These are phyloP conservation scores for Madurella fahalii DNA, from an alignment of 2,329 filamentous ascomycete genomes.

Conservation along the genomic window DNA sequence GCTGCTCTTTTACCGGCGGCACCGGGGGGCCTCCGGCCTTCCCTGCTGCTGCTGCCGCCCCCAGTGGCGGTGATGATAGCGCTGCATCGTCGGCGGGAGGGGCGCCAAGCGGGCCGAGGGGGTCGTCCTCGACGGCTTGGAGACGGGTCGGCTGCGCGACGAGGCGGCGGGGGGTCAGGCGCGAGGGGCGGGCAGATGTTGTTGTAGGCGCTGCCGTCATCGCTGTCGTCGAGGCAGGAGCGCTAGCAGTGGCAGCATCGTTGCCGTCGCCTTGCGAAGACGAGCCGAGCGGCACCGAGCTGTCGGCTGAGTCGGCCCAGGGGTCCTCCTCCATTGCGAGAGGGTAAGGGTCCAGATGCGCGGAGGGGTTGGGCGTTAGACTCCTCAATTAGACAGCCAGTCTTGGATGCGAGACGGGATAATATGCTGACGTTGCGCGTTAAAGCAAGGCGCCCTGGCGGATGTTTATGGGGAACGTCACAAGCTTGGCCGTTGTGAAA, in stretches of 20 bases:
- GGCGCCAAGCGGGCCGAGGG: constrained; percentile 72
- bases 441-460: neutral
- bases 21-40: constrained; percentile 51
- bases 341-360: neutral
- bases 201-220: constrained; percentile 14
- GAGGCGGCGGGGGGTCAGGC: constrained; percentile 55
- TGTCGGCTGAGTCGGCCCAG: constrained; percentile 46
- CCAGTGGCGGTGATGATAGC: neutral
- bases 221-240: neutral
- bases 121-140: constrained; percentile 70
- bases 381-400: neutral
- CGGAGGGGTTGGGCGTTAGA: neutral
- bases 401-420: neutral
- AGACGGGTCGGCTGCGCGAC: constrained; percentile 73
- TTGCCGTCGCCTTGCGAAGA: constrained; percentile 28
- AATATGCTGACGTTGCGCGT: neutral
- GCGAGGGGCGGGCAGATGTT: constrained; percentile 38
- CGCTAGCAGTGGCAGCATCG: constrained; percentile 24
- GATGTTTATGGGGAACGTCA: neutral
- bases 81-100: constrained; percentile 39
- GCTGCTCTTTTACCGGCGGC: constrained; percentile 64
- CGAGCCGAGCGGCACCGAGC: constrained; percentile 22
- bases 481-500: neutral
- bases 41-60: constrained; percentile 25
- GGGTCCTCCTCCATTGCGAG: constrained; percentile 43